These are phyloP conservation scores for Aspergillus phoenicis DNA, from an alignment of 2,329 filamentous ascomycete genomes.

Conservation along the genomic window DNA sequence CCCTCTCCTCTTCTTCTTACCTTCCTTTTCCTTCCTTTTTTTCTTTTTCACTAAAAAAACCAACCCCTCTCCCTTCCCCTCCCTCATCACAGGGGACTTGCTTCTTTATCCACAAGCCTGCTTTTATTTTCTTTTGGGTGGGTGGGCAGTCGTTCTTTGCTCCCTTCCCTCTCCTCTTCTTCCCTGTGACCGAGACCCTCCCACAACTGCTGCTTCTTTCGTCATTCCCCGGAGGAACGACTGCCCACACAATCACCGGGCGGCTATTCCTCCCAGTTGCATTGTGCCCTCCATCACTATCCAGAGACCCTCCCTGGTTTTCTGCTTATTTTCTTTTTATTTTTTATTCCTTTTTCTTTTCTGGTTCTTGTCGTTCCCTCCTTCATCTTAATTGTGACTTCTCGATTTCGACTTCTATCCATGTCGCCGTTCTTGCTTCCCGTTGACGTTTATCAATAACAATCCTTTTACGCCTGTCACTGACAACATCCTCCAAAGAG, in stretches of 20 bases:
- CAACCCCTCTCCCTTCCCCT: conserved; percentile 13
- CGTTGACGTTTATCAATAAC: conserved; percentile 16
- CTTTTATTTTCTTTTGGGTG: conserved; percentile 12
- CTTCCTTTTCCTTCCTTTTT: conserved; percentile 18
- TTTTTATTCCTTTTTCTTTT: background rate
- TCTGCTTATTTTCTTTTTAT: conserved; percentile 7
- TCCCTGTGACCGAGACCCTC: conserved; percentile 15
- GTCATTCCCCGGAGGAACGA: conserved; percentile 47
- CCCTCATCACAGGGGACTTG: conserved; percentile 20
- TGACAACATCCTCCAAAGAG: conserved; percentile 25
- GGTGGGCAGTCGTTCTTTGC: conserved; percentile 32
- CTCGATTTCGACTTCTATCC: background rate
- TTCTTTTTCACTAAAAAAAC: conserved; percentile 10
- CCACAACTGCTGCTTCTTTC: conserved; percentile 19
- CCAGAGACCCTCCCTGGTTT: conserved; percentile 1
- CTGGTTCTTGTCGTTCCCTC: conserved; percentile 14
- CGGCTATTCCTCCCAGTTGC: conserved; percentile 22
- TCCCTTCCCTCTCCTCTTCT: conserved; percentile 19
- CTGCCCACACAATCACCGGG: conserved; percentile 32
- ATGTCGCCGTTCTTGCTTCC: conserved; percentile 7
- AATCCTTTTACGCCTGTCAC: conserved; percentile 23
- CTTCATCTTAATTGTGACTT: conserved; percentile 8
- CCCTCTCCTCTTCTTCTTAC: conserved; percentile 2
- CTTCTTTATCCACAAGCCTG: conserved; percentile 19
- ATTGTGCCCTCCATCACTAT: conserved; percentile 15